These are phyloP conservation scores for Aspergillus campestris DNA, from an alignment of 495 filamentous ascomycete species.

Conservation along the genomic window DNA sequence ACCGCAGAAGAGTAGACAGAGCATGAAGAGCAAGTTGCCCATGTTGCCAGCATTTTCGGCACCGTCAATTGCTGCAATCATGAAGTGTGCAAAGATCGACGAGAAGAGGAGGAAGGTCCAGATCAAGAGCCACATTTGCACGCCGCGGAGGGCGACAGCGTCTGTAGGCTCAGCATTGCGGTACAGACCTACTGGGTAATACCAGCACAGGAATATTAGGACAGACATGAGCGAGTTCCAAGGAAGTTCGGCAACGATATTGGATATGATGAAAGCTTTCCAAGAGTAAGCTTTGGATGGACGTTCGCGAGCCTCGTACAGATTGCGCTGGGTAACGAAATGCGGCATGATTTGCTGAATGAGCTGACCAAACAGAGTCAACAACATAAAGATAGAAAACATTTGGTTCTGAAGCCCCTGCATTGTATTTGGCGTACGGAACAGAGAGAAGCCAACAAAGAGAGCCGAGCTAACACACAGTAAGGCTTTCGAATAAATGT, in stretches of 20 bases:
- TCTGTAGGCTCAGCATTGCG: too few relatives aligned
- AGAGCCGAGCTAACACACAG: slow-evolving; percentile 39
- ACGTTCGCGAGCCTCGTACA: slow-evolving; percentile 77
- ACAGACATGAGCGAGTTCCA: slow-evolving; percentile 36
- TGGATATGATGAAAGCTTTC: slow-evolving; percentile 59
- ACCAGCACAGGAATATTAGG: too few relatives aligned
- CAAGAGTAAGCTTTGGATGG: slow-evolving; percentile 71
- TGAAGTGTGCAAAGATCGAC: slow-evolving; percentile 48
- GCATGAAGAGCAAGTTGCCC: slow-evolving; percentile 36
- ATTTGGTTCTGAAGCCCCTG: slow-evolving; percentile 80
- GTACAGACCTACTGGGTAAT: too few relatives aligned
- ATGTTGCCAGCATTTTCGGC: slow-evolving; percentile 34
- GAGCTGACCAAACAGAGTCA: slow-evolving; percentile 63
- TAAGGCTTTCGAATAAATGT: slow-evolving; percentile 41
- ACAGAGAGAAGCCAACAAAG: slow-evolving; percentile 81
- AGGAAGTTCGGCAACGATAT: slow-evolving; percentile 59
- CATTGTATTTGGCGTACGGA: slow-evolving; percentile 52
- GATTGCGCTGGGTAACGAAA: slow-evolving; percentile 51
- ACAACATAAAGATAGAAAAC: slow-evolving; percentile 72
- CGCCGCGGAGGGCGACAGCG: too few relatives aligned
- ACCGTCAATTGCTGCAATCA: slow-evolving; percentile 24
- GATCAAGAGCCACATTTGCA: too few relatives aligned
- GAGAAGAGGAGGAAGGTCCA: slow-evolving; percentile 12
- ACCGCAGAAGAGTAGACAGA: slow-evolving; percentile 45
- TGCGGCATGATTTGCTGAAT: slow-evolving; percentile 63